Evolutionary conservation across 805 yeast species (phyloP), one percentile per base, ranked within the genome.

Genomic region (Metschnikowia corniflorae): DNA sequence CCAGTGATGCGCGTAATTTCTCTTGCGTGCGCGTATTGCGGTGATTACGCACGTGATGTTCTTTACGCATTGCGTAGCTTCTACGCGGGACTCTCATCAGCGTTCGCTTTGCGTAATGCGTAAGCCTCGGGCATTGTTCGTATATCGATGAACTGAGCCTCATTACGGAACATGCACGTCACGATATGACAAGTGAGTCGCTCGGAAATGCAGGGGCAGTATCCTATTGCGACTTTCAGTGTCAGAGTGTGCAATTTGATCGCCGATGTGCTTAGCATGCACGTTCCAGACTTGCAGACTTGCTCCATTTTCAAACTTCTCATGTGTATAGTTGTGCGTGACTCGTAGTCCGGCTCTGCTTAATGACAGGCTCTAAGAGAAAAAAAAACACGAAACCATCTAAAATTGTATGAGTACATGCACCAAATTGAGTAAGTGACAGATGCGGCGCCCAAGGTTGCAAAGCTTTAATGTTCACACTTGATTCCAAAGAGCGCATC

Each of bases 101-200:
- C 26, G 26, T 30, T 20, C 19, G 26, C 21, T 30, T 30, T 30
- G 33, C 33, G 33, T 30, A 30, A 30, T 30, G 26, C 26, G 33
- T 21, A 21, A 21, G 26, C 19, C 21, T 30, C 16, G 22, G 26
- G 19, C 21, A 30, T 21, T 20, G 19, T 21, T 30, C 8, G 14
- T 21, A n/a, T 20, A n/a, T 26, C 16, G 16, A n/a, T 18, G 24
- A 13, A 16, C 23, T 8, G 17, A 13, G 17, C 24, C 24, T 7
- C 14, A 19, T 10, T 12, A 7, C 31, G n/a, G 15, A 9, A 18
- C 30, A 15, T 16, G 15, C n/a, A 27, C 10, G n/a, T 10, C 9
- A n/a, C n/a, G 24, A 21, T 21, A 21, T 21, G 24, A 21, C 12
- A 21, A 21, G 12, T 21, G 24, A 21, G 9, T 10, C 24, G n/a